Base-by-base conservation (phyloP, 208 protist species). In the Crithidia bombi region DNA sequence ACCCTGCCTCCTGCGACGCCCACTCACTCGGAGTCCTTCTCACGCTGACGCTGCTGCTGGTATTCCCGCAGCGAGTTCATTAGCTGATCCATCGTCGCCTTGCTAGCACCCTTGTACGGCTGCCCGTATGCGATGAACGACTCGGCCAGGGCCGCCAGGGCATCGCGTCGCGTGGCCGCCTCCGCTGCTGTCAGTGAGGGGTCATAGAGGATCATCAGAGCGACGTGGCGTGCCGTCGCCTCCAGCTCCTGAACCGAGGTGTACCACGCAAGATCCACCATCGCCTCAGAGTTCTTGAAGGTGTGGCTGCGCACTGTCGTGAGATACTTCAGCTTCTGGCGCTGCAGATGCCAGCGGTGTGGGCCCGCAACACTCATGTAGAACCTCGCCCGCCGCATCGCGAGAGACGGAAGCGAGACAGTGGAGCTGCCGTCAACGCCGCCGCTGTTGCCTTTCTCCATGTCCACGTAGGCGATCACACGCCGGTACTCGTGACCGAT, bases 181-280 rank as follows among this genome's bases (percentile, higher is more conserved):
- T 91, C 86, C 26, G 68, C 69, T 5, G 61, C 50, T 3, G 65
- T 56, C 21, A 88, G 14, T 14, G 49, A 26, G 3, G 81, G 80
- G 47, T 94, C 91, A 39, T 87, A 84, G 5, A 96, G 63, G 36
- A 90, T 36, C 26, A 66, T 43, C 14, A 83, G 69, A 10, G 91
- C 88, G 0, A 91, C 80, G 23, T 57, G 63, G 17, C 80, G 79
- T n/a, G 89, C 91, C n/a, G 83, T 93, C 14, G 23, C 36, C 80
- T 94, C 85, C 12, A 96, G 50, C 43, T 93, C 91, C 39, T 80
- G 75, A 5, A 88, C 85, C 17, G 79, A 84, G 12, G 67, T 84
- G 79, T 89, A 80, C 91, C 91, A 96, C 44, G 85, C 86, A 12
- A 94, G 61, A 51, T 96, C 88, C 12, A 95, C 79, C 82, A 95